A percentile compares a stretch with the other conserved stretches of the same genome.
Conservation (phyloP, 495 filamentous ascomycete genomes). For the Penicillium desertorum region DNA sequence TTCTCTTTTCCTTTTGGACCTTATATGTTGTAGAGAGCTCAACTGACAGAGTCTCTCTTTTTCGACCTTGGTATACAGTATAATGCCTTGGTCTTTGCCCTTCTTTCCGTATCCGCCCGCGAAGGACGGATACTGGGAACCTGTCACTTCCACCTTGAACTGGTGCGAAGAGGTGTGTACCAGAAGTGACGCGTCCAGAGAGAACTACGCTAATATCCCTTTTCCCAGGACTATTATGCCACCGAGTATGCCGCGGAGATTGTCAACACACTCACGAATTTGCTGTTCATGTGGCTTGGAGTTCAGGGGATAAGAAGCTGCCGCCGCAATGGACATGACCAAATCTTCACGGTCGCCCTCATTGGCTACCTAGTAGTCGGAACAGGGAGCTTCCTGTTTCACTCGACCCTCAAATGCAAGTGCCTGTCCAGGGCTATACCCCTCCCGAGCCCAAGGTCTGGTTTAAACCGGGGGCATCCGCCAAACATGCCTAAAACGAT, state of each 20-base stretch:
- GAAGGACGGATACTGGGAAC: constrained; percentile 72
- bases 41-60: background rate
- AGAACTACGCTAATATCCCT: background rate
- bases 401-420: constrained; percentile 78
- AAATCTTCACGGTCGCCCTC: constrained; percentile 69
- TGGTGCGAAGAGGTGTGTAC: constrained; percentile 84
- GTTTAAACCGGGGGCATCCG: background rate
- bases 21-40: background rate
- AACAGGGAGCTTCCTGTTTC: constrained; percentile 77
- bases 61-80: constrained; percentile 6
- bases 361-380: constrained; percentile 79
- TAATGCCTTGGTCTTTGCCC: constrained; percentile 47
- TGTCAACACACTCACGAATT: constrained; percentile 75
- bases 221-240: constrained; percentile 58
- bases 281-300: constrained; percentile 73
- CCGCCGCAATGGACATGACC: constrained; percentile 65
- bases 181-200: background rate
- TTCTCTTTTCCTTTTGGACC: constrained; percentile 3
- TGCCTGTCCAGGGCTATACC: background rate
- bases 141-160: constrained; percentile 85
- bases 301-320: constrained; percentile 71
- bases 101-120: constrained; percentile 68
- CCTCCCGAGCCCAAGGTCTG: background rate
- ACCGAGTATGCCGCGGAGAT: constrained; percentile 63
- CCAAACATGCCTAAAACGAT: background rate